A percentile compares a stretch with the other conserved stretches of the same genome.
Conservation (phyloP, 495 filamentous ascomycete species). For the Parachaetomium inaequale region DNA sequence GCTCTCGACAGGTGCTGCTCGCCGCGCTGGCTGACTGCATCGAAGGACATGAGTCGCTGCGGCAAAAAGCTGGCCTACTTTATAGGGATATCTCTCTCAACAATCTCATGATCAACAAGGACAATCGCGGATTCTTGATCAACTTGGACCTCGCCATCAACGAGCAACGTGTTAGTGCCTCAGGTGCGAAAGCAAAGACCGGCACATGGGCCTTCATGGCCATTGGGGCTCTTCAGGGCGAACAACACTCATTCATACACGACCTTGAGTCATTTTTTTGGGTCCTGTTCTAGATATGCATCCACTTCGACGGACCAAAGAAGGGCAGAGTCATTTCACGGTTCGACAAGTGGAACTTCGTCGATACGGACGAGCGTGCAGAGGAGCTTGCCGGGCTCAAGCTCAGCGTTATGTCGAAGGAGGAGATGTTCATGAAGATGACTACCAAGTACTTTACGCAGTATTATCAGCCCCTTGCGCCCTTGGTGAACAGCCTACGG, state of each 20-base stretch:
- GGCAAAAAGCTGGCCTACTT: not conserved
- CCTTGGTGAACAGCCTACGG: slow-evolving; percentile 9
- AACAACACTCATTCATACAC: slow-evolving; percentile 6
- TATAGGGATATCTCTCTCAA: not conserved
- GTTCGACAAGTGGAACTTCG: slow-evolving; percentile 6
- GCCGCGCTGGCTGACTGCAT: not conserved
- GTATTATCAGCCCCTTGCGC: slow-evolving; percentile 10
- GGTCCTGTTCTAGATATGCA: not conserved
- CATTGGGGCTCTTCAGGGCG: no score
- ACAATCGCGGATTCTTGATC: slow-evolving; percentile 6
- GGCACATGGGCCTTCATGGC: not conserved
- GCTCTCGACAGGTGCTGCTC: not conserved
- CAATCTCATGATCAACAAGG: not conserved
- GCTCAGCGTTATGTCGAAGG: not conserved
- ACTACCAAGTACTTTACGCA: not conserved
- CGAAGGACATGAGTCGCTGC: not conserved
- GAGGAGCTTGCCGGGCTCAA: slow-evolving; percentile 4
- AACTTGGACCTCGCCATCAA: slow-evolving; percentile 8
- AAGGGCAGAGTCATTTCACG: slow-evolving; percentile 2
- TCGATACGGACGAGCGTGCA: not conserved
- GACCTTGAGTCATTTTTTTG: slow-evolving; percentile 14
- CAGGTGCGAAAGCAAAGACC: slow-evolving; percentile 6
- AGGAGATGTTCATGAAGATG: slow-evolving; percentile 1
- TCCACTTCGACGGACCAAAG: slow-evolving; percentile 4
- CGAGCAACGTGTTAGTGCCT: slow-evolving; percentile 2